Conservation (phyloP, 2,329 filamentous ascomycete genomes). For the Colletotrichum gigasporum region DNA sequence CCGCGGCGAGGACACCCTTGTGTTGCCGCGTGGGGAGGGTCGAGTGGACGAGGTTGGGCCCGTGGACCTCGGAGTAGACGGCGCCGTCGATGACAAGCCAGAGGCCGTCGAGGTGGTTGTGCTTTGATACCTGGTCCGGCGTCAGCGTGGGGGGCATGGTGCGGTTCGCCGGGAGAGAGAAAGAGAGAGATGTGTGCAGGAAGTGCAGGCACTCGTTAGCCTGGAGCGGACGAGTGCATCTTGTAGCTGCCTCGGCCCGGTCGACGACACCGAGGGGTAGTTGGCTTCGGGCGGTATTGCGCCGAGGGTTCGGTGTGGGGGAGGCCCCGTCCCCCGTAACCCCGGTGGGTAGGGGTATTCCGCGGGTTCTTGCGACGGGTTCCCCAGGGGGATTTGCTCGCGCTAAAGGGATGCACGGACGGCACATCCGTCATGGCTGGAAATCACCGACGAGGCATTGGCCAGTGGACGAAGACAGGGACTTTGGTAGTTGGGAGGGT, state of each 20-base stretch:
- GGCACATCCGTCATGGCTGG: background rate
- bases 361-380: background rate
- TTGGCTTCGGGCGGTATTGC: constrained; percentile 21
- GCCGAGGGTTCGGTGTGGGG: constrained; percentile 20
- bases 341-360: background rate
- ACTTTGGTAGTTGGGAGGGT: background rate
- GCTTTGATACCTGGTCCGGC: constrained; percentile 53
- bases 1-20: constrained; percentile 53
- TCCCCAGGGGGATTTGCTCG: constrained; percentile 1
- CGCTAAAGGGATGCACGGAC: constrained; percentile 26
- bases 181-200: background rate
- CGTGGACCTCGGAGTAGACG: constrained; percentile 65
- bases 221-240: background rate
- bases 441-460: constrained; percentile 14
- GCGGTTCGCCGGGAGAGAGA: background rate
- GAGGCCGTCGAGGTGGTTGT: constrained; percentile 58
- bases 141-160: constrained; percentile 43
- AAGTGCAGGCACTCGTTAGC: background rate
- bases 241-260: constrained; percentile 12
- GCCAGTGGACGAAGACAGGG: too few species aligned
- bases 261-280: constrained; percentile 8
- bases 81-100: constrained; percentile 74
- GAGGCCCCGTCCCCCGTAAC: background rate
- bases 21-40: constrained; percentile 55
- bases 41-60: constrained; percentile 49